Conservation (phyloP, 129 eudicot genomes). For the Helichrysum umbraculigerum region DNA sequence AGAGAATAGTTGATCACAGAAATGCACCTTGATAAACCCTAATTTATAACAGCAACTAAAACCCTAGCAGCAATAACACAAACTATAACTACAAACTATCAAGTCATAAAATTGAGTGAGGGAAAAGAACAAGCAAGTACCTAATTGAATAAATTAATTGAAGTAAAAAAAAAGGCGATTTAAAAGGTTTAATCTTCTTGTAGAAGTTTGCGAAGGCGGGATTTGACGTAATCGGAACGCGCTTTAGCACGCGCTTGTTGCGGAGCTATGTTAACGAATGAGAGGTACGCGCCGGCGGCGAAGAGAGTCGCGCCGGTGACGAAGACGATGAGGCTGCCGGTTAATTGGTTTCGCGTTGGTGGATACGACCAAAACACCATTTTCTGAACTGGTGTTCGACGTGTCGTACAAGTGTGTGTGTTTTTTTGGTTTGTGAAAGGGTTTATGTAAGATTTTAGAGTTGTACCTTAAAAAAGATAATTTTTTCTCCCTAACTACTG, state of each 20-base stretch:
- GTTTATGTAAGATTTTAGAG: neutral
- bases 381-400: conserved; percentile 1
- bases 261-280: conserved; percentile 68
- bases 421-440: neutral
- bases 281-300: conserved; percentile 68
- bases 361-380: conserved; percentile 70
- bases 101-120: neutral
- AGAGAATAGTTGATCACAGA: neutral
- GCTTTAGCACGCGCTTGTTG: conserved; percentile 78
- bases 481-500: no score
- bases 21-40: neutral
- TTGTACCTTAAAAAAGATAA: neutral
- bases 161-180: neutral
- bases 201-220: conserved; percentile 59
- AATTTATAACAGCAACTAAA: conserved; percentile 5
- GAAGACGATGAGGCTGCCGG: conserved; percentile 42
- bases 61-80: neutral
- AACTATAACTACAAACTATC: neutral
- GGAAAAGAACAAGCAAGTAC: conserved; percentile 5
- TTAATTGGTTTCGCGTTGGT: conserved; percentile 59
- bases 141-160: conserved; percentile 2
- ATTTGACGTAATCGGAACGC: conserved; percentile 68
- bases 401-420: conserved; percentile 13
- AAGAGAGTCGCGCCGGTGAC: conserved; percentile 54
- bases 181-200: conserved; percentile 45